phyloP scores from a whole-genome alignment of 2,329 filamentous ascomycete species.

The Calonectria naviculata region DNA sequence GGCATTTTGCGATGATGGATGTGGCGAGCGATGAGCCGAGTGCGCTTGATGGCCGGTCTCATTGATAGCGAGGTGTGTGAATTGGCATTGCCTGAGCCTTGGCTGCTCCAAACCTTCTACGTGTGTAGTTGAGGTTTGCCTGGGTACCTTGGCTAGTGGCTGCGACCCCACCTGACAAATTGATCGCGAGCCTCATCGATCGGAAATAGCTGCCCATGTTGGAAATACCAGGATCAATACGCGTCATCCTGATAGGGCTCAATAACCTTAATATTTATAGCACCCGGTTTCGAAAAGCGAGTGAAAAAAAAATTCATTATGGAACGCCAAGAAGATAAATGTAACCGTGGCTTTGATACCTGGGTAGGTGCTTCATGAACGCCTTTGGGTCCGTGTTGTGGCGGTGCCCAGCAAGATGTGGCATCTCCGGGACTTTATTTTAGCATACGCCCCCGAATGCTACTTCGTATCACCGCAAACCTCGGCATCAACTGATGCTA shows the following conservation, averaged over 20 bases:
- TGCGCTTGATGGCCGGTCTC: constrained; percentile 38
- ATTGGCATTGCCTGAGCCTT: not conserved
- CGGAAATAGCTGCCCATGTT: constrained; percentile 5
- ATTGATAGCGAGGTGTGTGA: constrained; percentile 22
- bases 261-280: constrained; percentile 2
- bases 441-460: constrained; percentile 1
- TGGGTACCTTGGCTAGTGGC: not conserved
- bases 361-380: not conserved
- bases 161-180: constrained; percentile 14
- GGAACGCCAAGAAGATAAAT: not conserved
- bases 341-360: constrained; percentile 6
- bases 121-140: constrained; percentile 11
- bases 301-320: not conserved
- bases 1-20: constrained; percentile 43
- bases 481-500: not conserved
- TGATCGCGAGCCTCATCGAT: constrained; percentile 1
- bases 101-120: not conserved
- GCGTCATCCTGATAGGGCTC: not conserved
- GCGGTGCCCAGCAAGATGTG: not conserved
- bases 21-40: constrained; percentile 41
- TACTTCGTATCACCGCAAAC: not conserved
- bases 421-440: constrained; percentile 2
- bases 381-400: constrained; percentile 3
- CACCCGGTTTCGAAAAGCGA: not conserved
- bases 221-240: not conserved